phyloP scores from a whole-genome alignment of 768 basidiomycete species.

The Boletus bicolor region DNA sequence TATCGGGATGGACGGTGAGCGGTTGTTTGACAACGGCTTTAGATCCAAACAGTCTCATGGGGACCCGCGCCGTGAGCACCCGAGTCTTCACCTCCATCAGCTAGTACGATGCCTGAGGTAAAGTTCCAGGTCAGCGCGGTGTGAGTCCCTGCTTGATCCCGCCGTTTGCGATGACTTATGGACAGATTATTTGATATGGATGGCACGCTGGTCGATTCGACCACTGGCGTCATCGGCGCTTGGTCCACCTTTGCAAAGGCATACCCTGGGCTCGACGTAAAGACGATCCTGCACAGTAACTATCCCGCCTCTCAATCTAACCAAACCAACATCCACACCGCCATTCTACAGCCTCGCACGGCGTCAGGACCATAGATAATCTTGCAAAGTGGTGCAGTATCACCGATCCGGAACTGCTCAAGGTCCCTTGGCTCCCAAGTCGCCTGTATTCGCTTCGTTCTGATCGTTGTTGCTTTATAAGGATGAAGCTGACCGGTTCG shows the following conservation, averaged over 20 bases:
- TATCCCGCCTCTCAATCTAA: constrained; percentile 7
- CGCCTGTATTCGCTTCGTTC: not conserved
- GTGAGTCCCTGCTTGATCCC: constrained; percentile 24
- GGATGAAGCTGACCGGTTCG: constrained; percentile 76
- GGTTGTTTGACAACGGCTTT: constrained; percentile 40
- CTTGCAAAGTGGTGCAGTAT: constrained; percentile 69
- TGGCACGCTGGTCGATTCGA: constrained; percentile 80
- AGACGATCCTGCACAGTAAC: constrained; percentile 61
- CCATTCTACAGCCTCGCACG: constrained; percentile 59
- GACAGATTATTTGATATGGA: constrained; percentile 79
- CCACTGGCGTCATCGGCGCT: constrained; percentile 75
- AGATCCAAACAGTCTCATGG: constrained; percentile 31
- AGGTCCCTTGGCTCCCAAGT: constrained; percentile 41
- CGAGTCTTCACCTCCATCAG: not conserved
- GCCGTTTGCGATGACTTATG: not conserved
- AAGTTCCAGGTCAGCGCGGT: constrained; percentile 40
- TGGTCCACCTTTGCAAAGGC: constrained; percentile 75
- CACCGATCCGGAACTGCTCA: constrained; percentile 60
- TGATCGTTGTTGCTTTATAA: constrained; percentile 25
- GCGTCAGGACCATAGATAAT: constrained; percentile 82
- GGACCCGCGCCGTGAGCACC: not conserved
- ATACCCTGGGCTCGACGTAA: constrained; percentile 64
- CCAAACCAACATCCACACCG: not conserved
- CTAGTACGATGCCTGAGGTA: constrained; percentile 30
- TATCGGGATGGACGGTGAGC: constrained; percentile 10